Percentiles rank a stretch among this genome's conserved stretches.
These are phyloP conservation scores for Tirmania nivea DNA, from an alignment of 495 filamentous ascomycete genomes.

Conservation along the genomic window DNA sequence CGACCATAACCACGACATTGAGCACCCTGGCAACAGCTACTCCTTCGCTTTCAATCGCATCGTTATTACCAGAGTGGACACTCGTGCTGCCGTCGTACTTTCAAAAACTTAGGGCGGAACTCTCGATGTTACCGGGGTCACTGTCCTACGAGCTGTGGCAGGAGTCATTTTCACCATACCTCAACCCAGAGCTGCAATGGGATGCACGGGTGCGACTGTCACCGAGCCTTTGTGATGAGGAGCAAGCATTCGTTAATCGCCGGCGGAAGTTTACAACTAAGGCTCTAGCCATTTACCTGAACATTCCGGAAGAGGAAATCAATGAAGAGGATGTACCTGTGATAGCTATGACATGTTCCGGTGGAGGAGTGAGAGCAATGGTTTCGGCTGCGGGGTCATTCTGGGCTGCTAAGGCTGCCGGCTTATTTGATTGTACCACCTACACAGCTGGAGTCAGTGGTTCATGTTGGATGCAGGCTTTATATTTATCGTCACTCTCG, in stretches of 20 bases:
- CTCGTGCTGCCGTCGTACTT: conserved; percentile 51
- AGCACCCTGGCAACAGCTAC: neutral
- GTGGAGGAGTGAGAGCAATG: conserved; percentile 71
- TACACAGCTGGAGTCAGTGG: conserved; percentile 91
- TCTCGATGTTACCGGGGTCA: conserved; percentile 66
- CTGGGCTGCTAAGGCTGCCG: conserved; percentile 55
- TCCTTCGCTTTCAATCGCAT: conserved; percentile 21
- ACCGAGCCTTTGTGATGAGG: conserved; percentile 61
- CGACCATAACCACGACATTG: neutral
- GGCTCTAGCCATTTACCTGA: conserved; percentile 62
- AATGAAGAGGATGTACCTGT: conserved; percentile 77
- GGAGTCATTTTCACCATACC: conserved; percentile 60
- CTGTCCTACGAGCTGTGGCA: conserved; percentile 82
- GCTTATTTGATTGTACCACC: conserved; percentile 77
- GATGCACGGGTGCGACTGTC: conserved; percentile 65
- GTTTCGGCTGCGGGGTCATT: conserved; percentile 76
- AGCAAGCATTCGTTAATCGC: conserved; percentile 44
- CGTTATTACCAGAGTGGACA: conserved; percentile 59
- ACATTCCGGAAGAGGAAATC: conserved; percentile 54
- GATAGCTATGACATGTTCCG: conserved; percentile 84
- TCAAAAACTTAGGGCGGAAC: conserved; percentile 66
- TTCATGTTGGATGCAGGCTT: conserved; percentile 80
- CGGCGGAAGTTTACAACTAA: conserved; percentile 41
- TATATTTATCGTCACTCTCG: conserved; percentile 74
- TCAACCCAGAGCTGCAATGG: conserved; percentile 67